Evolutionary conservation across 106 monocot species (phyloP).

Genomic region (Acorus calamus): DNA sequence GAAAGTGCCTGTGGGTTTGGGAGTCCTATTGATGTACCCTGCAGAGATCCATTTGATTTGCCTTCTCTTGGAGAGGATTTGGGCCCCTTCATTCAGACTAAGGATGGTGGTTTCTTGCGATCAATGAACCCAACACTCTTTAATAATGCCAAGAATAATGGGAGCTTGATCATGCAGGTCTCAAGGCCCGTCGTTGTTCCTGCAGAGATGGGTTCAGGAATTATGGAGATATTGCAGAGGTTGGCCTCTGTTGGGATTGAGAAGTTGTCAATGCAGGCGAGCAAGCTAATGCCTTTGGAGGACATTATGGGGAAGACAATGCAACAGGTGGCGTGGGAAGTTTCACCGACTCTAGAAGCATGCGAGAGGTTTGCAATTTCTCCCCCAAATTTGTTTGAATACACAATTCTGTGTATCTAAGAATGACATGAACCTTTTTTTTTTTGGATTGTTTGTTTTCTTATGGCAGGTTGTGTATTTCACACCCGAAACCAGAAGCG

Average conservation of each 20-base stretch:
- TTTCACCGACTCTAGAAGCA: not conserved
- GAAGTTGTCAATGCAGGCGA: not conserved
- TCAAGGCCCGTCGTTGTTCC: constrained; percentile 1
- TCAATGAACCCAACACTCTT: constrained; percentile 1
- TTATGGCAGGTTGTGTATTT: not conserved
- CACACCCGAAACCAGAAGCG: not conserved
- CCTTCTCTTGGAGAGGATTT: not conserved
- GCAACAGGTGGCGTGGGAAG: not conserved
- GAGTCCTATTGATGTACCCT: constrained; percentile 2
- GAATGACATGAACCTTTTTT: not conserved
- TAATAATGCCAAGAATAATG: not conserved
- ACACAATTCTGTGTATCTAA: too few relatives aligned
- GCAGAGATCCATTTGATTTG: not conserved
- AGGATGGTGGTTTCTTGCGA: constrained; percentile 2
- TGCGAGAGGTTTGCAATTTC: not conserved
- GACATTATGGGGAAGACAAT: not conserved
- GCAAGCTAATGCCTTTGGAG: constrained; percentile 5
- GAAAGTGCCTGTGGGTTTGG: constrained; percentile 1
- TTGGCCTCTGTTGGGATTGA: constrained; percentile 3
- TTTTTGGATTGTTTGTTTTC: not conserved
- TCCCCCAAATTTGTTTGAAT: not conserved
- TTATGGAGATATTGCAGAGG: constrained; percentile 2
- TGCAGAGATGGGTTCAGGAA: constrained; percentile 1
- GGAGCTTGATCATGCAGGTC: constrained; percentile 2
- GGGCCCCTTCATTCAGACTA: not conserved